phyloP scores from a whole-genome alignment of 495 filamentous ascomycete genomes.

The Glutinoglossum americanum region DNA sequence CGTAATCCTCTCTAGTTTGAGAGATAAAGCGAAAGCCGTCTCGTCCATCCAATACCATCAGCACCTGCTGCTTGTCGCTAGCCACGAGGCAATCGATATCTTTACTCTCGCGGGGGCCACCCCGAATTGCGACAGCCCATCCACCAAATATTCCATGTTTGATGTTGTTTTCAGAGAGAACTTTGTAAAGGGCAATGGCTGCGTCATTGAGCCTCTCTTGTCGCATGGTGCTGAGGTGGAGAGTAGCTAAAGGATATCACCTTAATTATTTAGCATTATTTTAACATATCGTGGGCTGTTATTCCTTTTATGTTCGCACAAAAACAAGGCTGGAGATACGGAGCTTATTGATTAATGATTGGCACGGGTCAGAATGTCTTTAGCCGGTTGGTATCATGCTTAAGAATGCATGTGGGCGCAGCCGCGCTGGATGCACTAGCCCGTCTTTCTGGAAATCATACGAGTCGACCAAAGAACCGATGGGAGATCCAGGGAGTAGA shows the following conservation, averaged over 20 bases:
- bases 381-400: too few relatives aligned
- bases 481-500: too few relatives aligned
- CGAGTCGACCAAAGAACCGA: too few relatives aligned
- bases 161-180: conserved; percentile 2
- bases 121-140: conserved; percentile 5
- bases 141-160: conserved; percentile 10
- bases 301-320: neutral
- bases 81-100: conserved; percentile 10
- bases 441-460: too few relatives aligned
- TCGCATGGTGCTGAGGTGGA: conserved; percentile 1
- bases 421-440: too few relatives aligned
- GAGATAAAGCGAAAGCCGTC: conserved; percentile 2
- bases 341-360: neutral
- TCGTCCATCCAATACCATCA: conserved; percentile 2
- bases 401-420: too few relatives aligned
- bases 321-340: neutral
- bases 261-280: neutral
- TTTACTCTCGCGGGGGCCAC: conserved; percentile 7
- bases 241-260: neutral
- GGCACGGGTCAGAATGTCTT: too few relatives aligned
- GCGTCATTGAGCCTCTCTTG: conserved; percentile 8
- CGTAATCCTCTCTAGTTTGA: conserved; percentile 4
- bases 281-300: neutral
- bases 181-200: conserved; percentile 6
- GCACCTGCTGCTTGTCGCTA: conserved; percentile 3